A percentile compares a stretch with the other conserved stretches of the same genome.
Conservation (phyloP, 2,329 filamentous ascomycete species). For the Phialophora verrucosa region DNA sequence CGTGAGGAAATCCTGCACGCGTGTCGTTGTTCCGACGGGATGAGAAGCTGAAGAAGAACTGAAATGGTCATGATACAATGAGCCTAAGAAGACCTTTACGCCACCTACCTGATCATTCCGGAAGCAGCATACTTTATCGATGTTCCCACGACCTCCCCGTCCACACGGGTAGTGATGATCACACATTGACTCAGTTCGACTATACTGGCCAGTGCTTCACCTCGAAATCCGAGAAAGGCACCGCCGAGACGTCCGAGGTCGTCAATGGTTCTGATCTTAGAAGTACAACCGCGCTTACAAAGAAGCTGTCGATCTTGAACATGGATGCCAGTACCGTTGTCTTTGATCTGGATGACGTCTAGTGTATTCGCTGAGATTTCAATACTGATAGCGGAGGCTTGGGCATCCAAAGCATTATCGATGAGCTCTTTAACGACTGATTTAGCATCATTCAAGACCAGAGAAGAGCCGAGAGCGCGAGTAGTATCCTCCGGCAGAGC, state of each 20-base stretch:
- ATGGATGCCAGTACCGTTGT: conserved; percentile 68
- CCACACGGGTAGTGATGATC: conserved; percentile 61
- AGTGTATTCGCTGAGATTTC: conserved; percentile 65
- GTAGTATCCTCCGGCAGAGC: conserved; percentile 51
- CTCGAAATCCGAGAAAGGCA: conserved; percentile 66
- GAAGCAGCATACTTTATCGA: conserved; percentile 57
- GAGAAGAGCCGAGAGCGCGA: conserved; percentile 62
- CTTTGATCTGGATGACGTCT: conserved; percentile 66
- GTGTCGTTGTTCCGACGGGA: conserved; percentile 66
- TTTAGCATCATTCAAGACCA: conserved; percentile 62
- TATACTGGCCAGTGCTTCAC: conserved; percentile 67
- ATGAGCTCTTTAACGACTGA: conserved; percentile 69
- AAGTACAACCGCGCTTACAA: conserved; percentile 65
- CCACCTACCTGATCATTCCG: conserved; percentile 55
- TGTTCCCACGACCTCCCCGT: conserved; percentile 61
- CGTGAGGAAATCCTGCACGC: conserved; percentile 62
- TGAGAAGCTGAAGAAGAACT: conserved; percentile 57
- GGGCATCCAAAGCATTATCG: conserved; percentile 70
- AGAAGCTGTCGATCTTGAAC: conserved; percentile 61
- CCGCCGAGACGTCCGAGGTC: conserved; percentile 63
- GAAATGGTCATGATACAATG: conserved; percentile 38
- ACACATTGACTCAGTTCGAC: conserved; percentile 63
- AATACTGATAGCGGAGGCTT: conserved; percentile 62
- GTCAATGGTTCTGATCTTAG: conserved; percentile 64
- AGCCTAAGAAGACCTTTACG: conserved; percentile 13